Evolutionary conservation across 2,329 filamentous ascomycete genomes (phyloP).

Genomic region (Neurospora sp.): DNA sequence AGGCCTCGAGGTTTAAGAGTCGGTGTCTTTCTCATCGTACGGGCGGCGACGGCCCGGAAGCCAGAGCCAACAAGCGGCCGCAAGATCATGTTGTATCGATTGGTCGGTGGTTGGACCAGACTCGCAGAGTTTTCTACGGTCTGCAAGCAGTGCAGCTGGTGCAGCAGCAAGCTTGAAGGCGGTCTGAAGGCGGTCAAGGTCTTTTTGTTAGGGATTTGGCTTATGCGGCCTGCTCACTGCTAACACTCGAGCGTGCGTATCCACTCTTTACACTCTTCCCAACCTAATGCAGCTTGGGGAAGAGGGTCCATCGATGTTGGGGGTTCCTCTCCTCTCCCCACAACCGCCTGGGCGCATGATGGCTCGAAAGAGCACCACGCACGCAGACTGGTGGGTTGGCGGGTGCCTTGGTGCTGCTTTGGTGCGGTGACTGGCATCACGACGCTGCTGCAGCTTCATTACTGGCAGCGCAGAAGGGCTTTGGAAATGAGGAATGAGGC

Average conservation of each 20-base stretch:
- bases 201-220: background rate
- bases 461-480: conserved; percentile 9
- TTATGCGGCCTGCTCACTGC: background rate
- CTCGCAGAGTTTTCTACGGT: background rate
- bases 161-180: background rate
- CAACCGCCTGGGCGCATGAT: background rate
- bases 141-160: background rate
- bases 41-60: background rate
- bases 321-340: background rate
- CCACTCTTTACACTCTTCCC: background rate
- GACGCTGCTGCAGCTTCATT: background rate
- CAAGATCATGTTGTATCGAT: background rate
- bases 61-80: background rate
- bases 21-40: background rate
- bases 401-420: background rate
- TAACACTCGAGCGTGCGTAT: background rate
- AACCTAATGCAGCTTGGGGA: background rate
- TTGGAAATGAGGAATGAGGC: conserved; percentile 20
- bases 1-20: background rate
- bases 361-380: background rate
- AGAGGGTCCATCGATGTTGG: background rate
- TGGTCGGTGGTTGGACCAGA: background rate
- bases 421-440: background rate
- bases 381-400: background rate
- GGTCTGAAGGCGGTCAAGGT: background rate